Evolutionary conservation across 768 basidiomycete species (phyloP).

Genomic region (Exidia glandulosa): DNA sequence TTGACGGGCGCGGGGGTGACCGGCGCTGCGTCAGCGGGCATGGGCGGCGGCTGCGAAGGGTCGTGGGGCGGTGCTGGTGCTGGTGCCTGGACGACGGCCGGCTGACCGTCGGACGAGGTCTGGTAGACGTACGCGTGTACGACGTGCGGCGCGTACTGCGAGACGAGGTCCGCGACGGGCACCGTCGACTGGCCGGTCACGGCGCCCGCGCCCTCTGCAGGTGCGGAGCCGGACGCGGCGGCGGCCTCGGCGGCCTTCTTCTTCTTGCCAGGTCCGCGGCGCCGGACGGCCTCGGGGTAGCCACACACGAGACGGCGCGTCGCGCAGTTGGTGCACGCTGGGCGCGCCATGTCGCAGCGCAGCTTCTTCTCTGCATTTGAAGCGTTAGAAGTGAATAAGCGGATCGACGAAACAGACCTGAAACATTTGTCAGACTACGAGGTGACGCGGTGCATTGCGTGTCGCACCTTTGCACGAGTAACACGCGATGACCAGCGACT

Average conservation of each 20-base stretch:
- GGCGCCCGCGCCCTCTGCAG: no score
- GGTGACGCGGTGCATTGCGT: no score
- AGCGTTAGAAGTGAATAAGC: no score
- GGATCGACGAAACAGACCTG: not conserved
- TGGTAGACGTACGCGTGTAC: not conserved
- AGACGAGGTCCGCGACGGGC: not conserved
- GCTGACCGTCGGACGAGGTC: not conserved
- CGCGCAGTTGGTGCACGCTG: conserved; percentile 52
- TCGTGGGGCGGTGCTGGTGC: not conserved
- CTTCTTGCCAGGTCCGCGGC: conserved; percentile 69
- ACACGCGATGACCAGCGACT: not conserved
- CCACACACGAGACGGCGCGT: conserved; percentile 40
- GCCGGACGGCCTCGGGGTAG: conserved; percentile 40
- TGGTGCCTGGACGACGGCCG: not conserved
- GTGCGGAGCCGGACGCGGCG: not conserved
- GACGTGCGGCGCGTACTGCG: not conserved
- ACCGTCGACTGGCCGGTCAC: not conserved
- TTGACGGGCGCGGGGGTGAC: not conserved
- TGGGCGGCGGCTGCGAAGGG: not conserved
- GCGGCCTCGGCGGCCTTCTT: conserved; percentile 9
- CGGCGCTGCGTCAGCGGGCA: not conserved
- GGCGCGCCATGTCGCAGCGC: conserved; percentile 56
- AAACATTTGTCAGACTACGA: not conserved
- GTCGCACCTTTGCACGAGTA: not conserved
- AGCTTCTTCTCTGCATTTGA: conserved; percentile 33